Percentiles rank a stretch among this genome's conserved stretches.
phyloP scores from a whole-genome alignment of 192 early-diverging fungal genomes.

The Entomortierella parvispora region DNA sequence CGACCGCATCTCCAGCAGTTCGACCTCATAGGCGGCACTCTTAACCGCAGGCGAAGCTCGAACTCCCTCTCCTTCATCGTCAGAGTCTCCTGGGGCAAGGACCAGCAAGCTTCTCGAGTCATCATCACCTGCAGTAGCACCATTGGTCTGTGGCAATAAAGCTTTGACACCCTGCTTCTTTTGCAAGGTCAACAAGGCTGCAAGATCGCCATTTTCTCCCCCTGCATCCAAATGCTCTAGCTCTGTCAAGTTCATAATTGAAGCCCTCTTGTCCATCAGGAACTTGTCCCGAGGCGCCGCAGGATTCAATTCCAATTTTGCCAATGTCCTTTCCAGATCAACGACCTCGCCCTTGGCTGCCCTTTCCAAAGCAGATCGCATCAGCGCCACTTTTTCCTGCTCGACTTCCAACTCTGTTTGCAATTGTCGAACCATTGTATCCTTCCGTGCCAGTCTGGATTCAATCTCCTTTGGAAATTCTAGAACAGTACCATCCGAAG shows the following conservation, averaged over 20 bases:
- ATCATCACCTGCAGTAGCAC: not conserved
- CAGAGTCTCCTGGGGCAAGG: constrained; percentile 5
- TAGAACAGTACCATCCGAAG: constrained; percentile 22
- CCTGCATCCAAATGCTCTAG: constrained; percentile 13
- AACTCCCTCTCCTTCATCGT: constrained; percentile 27
- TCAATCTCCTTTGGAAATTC: constrained; percentile 32
- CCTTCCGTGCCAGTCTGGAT: constrained; percentile 31
- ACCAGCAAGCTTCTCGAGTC: not conserved
- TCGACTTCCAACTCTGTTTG: constrained; percentile 41
- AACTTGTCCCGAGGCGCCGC: constrained; percentile 27
- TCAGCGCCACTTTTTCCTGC: constrained; percentile 52
- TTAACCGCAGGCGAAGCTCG: constrained; percentile 48
- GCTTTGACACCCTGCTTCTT: not conserved
- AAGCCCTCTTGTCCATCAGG: constrained; percentile 40
- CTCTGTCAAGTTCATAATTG: constrained; percentile 23
- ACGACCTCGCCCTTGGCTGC: constrained; percentile 28
- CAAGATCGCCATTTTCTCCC: constrained; percentile 10
- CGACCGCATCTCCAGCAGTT: constrained; percentile 7
- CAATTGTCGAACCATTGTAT: constrained; percentile 35
- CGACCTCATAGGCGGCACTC: too few relatives aligned
- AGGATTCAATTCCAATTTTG: constrained; percentile 35
- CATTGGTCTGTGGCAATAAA: not conserved
- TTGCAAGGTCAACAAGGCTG: constrained; percentile 13
- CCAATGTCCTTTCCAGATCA: constrained; percentile 47
- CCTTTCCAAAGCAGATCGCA: constrained; percentile 42